Evolutionary conservation across 73 alveolate genomes (phyloP).

Genomic region (Stentor coeruleus): DNA sequence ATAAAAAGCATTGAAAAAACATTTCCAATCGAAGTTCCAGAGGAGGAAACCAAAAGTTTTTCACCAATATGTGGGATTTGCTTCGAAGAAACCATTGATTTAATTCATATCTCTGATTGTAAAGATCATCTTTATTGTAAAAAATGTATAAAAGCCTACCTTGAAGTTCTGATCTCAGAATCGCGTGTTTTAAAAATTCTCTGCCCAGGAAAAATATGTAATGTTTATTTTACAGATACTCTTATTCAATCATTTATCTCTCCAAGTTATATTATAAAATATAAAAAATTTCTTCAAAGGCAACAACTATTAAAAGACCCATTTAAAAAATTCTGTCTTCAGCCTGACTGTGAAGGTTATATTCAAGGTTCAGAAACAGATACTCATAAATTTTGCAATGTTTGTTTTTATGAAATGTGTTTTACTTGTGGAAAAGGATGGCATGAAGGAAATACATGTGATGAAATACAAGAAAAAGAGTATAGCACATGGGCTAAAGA

Average conservation of each 20-base stretch:
- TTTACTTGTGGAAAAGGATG: too few relatives aligned
- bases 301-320: conserved; percentile 38
- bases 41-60: too few relatives aligned
- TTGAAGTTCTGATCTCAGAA: not conserved
- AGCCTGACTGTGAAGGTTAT: conserved; percentile 54
- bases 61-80: too few relatives aligned
- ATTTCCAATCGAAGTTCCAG: too few relatives aligned
- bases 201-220: conserved; percentile 5
- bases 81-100: too few relatives aligned
- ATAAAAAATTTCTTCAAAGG: conserved; percentile 36
- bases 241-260: not conserved
- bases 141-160: not conserved
- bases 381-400: conserved; percentile 23
- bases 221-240: not conserved
- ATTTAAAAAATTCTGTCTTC: conserved; percentile 48
- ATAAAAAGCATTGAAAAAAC: too few relatives aligned
- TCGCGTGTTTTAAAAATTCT: not conserved
- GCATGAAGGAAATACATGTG: conserved; percentile 20
- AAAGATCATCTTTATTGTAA: not conserved
- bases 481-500: conserved; percentile 42
- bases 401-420: conserved; percentile 50
- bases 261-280: not conserved
- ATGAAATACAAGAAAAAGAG: conserved; percentile 27
- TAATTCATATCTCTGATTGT: too few relatives aligned
- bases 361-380: conserved; percentile 41